These are phyloP conservation scores for Lipomyces spencermartinsiae DNA, from an alignment of 805 yeast genomes.

Conservation along the genomic window DNA sequence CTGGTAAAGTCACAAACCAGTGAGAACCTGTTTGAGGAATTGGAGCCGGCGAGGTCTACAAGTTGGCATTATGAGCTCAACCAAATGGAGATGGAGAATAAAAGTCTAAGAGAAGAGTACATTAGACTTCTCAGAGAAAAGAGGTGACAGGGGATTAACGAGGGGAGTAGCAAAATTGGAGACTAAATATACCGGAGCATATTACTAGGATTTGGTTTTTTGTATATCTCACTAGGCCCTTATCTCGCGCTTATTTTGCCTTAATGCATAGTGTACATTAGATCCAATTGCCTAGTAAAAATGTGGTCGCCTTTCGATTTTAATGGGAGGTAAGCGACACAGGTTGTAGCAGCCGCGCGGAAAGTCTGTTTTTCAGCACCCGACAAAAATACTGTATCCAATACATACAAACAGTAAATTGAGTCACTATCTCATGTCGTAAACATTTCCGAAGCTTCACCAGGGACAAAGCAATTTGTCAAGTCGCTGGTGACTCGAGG, in stretches of 20 bases:
- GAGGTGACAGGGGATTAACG: not conserved
- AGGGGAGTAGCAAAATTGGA: not conserved
- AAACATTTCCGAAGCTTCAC: too few species aligned
- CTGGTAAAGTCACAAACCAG: not conserved
- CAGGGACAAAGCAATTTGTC: too few species aligned
- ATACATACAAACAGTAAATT: too few species aligned
- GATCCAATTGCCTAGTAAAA: not conserved
- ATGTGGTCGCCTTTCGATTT: not conserved
- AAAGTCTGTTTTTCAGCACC: too few species aligned
- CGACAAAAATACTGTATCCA: too few species aligned
- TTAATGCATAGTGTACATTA: not conserved
- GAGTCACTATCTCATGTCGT: too few species aligned
- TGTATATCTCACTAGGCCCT: not conserved
- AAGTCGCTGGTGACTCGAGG: too few species aligned
- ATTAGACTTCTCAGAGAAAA: conserved; percentile 2
- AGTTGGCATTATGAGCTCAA: conserved; percentile 32
- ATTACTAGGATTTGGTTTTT: not conserved
- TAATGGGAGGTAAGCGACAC: too few species aligned
- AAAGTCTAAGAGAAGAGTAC: conserved; percentile 19
- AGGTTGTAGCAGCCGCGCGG: too few species aligned
- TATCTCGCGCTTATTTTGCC: not conserved
- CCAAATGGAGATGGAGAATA: conserved; percentile 26
- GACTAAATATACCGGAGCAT: not conserved
- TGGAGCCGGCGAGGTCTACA: conserved; percentile 21
- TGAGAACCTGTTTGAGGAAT: conserved; percentile 22